phyloP scores from a whole-genome alignment of 495 filamentous ascomycete species.

The Aspergillus mulundensis region DNA sequence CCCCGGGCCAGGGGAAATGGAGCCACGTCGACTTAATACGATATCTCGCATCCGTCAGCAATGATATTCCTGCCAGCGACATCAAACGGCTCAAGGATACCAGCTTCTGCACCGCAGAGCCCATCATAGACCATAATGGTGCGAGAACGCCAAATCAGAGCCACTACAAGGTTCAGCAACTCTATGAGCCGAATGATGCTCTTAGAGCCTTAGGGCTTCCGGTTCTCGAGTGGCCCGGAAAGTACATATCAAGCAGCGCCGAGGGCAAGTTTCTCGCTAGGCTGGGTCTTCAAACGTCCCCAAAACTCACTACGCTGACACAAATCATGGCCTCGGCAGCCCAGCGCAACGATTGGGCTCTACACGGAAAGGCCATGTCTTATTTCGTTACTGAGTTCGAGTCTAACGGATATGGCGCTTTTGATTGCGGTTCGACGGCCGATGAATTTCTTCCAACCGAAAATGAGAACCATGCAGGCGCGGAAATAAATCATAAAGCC shows the following conservation, averaged over 20 bases:
- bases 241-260: slow-evolving; percentile 53
- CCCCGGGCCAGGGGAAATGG: slow-evolving; percentile 56
- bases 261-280: slow-evolving; percentile 70
- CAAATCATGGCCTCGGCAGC: slow-evolving; percentile 64
- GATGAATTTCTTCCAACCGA: slow-evolving; percentile 72
- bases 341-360: slow-evolving; percentile 46
- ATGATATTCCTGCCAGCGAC: slow-evolving; percentile 85
- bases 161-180: slow-evolving; percentile 74
- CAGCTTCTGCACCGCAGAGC: slow-evolving; percentile 78
- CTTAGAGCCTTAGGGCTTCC: slow-evolving; percentile 67
- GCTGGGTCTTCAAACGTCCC: slow-evolving; percentile 68
- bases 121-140: slow-evolving; percentile 14
- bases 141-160: slow-evolving; percentile 33
- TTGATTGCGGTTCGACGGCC: slow-evolving; percentile 51
- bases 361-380: slow-evolving; percentile 64
- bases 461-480: slow-evolving; percentile 40
- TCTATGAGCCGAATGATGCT: slow-evolving; percentile 76
- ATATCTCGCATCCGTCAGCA: slow-evolving; percentile 82
- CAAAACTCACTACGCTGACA: slow-evolving; percentile 65
- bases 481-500: slow-evolving; percentile 26
- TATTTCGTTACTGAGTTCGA: slow-evolving; percentile 81
- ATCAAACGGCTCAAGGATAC: slow-evolving; percentile 71
- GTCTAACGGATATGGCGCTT: slow-evolving; percentile 64
- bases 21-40: slow-evolving; percentile 92
- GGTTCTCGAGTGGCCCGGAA: slow-evolving; percentile 80